Conservation (phyloP, 805 yeast genomes). For the Ogataea philodendri region DNA sequence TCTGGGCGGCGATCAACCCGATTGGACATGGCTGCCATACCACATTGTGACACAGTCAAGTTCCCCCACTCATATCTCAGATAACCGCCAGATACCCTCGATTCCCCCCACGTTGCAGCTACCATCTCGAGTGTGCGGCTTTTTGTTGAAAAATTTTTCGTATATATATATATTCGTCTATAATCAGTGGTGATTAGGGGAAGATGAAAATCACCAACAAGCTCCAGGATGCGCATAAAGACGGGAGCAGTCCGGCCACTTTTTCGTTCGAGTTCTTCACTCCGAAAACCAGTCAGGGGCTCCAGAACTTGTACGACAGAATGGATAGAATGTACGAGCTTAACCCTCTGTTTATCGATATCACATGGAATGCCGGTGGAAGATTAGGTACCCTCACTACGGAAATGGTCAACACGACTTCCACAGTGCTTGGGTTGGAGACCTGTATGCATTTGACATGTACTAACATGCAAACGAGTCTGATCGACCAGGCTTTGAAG, state of each 20-base stretch:
- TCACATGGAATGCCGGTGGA: conserved; percentile 99
- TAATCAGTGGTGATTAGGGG: conserved; percentile 7
- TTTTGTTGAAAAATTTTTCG: conserved; percentile 12
- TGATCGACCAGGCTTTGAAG: conserved; percentile 80
- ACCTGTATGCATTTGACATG: conserved; percentile 99
- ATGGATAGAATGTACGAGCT: conserved; percentile 96
- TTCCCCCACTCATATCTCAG: too few relatives aligned
- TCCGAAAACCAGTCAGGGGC: conserved; percentile 96
- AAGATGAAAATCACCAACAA: conserved; percentile 48
- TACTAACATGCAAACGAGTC: conserved; percentile 82
- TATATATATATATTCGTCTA: background rate
- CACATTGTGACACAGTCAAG: too few relatives aligned
- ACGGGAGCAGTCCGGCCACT: conserved; percentile 49
- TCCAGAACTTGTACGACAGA: conserved; percentile 91
- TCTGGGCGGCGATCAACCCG: too few relatives aligned
- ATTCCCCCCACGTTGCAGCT: conserved; percentile 5
- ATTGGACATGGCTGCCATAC: too few relatives aligned
- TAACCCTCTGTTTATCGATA: conserved; percentile 88
- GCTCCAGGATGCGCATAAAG: conserved; percentile 39
- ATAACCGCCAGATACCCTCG: background rate
- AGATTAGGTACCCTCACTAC: conserved; percentile 77
- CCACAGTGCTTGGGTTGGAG: conserved; percentile 85
- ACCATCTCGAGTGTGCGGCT: conserved; percentile 8
- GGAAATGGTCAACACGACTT: conserved; percentile 89
- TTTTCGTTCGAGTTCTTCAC: conserved; percentile 96